Conservation (phyloP, 1,284 basidiomycete genomes). For the Microbotryomycetes sp. region DNA sequence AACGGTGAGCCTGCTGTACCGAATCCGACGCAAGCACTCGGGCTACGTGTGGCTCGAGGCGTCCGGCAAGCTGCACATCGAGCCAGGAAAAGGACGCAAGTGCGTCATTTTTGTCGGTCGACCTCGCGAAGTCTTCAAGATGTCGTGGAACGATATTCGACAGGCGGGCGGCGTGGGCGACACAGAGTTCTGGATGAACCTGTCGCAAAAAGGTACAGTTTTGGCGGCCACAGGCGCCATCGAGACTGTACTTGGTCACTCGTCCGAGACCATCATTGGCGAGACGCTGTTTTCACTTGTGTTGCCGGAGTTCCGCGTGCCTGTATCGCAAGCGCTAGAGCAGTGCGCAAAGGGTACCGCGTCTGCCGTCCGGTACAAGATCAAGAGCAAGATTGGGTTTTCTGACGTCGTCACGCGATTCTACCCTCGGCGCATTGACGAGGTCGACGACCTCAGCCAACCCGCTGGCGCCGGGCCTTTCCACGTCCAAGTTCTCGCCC, state of each 20-base stretch:
- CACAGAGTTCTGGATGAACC: conserved; percentile 34
- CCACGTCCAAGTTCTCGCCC: conserved; percentile 23
- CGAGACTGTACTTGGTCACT: conserved; percentile 23
- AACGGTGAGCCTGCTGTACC: conserved; percentile 66
- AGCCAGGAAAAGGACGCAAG: conserved; percentile 82
- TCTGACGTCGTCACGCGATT: conserved; percentile 30
- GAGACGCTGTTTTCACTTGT: background rate
- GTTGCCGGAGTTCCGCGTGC: conserved; percentile 11
- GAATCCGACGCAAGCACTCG: conserved; percentile 58
- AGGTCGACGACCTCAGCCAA: conserved; percentile 5
- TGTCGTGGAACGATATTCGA: conserved; percentile 52
- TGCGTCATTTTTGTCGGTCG: conserved; percentile 69
- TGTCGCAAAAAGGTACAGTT: conserved; percentile 30
- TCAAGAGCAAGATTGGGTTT: conserved; percentile 7
- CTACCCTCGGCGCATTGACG: conserved; percentile 25
- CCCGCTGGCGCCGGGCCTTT: background rate
- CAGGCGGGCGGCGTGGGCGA: conserved; percentile 33
- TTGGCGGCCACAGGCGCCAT: conserved; percentile 28
- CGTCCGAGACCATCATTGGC: background rate
- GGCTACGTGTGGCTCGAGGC: conserved; percentile 79
- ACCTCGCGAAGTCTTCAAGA: conserved; percentile 55
- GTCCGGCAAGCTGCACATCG: conserved; percentile 70
- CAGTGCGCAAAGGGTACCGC: conserved; percentile 17
- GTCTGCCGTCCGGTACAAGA: conserved; percentile 21
- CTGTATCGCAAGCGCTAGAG: conserved; percentile 14